Percentiles rank a stretch among this genome's conserved stretches.
Conservation (phyloP, 1,284 basidiomycete genomes). For the Melampsora americana region DNA sequence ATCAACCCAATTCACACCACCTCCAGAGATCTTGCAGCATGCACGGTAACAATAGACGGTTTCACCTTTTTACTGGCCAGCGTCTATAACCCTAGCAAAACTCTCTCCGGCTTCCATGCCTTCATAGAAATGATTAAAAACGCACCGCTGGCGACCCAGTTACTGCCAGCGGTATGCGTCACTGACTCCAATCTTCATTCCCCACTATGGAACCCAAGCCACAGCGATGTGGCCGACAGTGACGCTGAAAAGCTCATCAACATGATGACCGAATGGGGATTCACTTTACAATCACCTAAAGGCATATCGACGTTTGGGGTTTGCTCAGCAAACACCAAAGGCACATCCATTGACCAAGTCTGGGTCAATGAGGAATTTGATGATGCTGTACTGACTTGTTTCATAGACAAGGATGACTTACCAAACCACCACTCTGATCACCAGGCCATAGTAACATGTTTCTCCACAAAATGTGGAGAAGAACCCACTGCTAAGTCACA, state of each 20-base stretch:
- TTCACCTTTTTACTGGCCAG: not conserved
- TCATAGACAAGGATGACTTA: not conserved
- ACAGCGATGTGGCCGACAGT: not conserved
- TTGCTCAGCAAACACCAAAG: not conserved
- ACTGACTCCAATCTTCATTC: conserved; percentile 16
- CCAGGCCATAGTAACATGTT: conserved; percentile 12
- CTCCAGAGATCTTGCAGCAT: not conserved
- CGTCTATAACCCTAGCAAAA: not conserved
- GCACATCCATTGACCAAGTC: conserved; percentile 4
- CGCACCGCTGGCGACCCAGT: not conserved
- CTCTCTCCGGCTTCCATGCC: not conserved
- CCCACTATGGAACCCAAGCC: conserved; percentile 3
- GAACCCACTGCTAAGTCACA: not conserved
- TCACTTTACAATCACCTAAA: not conserved
- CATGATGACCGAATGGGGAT: not conserved
- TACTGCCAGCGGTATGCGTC: not conserved
- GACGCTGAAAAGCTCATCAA: not conserved
- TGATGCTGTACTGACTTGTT: not conserved
- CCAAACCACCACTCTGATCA: conserved; percentile 26
- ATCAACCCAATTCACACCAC: not conserved
- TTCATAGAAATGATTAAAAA: not conserved
- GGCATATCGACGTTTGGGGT: conserved; percentile 6
- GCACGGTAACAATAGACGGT: not conserved
- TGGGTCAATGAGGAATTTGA: conserved; percentile 5
- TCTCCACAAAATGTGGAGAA: not conserved